Evolutionary conservation across 768 basidiomycete genomes (phyloP), one percentile per base, ranked within the genome.

Genomic region (Suillus brevipes): DNA sequence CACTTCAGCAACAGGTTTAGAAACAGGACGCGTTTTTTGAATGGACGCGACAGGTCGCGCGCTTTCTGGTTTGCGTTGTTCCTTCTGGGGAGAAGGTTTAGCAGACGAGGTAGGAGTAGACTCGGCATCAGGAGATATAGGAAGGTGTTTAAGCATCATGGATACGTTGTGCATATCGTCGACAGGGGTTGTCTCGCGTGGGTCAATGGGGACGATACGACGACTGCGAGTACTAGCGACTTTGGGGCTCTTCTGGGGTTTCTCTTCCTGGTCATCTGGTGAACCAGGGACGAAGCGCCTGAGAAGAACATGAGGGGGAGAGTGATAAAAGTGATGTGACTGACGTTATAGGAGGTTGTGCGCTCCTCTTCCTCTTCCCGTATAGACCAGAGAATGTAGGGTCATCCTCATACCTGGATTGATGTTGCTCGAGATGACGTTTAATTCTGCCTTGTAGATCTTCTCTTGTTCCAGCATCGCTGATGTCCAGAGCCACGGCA

Each of bases 381-480:
- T 80, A 88, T 20, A 91, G 78, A 23, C 89, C 88, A 6, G 82
- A 65, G 70, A 89, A 91, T 1, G 64, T 70, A 20, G 87, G 83
- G 59, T 88, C 78, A 36, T 87, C 85, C 68, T 87, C 87, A 31
- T 90, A 79, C 23, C 75, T 70, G 40, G 78, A 68, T 59, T 85
- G 84, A 70, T 90, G 80, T 43, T 72, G 68, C 57, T 89, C 88
- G 20, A 91, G 82, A 66, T 89, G 82, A 64, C 78, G 83, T 69
- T 85, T 88, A 66, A 91, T 89, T 65, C 89, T 80, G n/a, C 71
- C 72, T 62, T 85, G 83, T 13, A 90, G 66, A 4, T 89, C 87
- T 37, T 90, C 88, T 66, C 84, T 88, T 2, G 87, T 90, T 45
- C 89, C 89, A 42, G 76, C 64, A 61, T 85, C 83, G 55, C 79